Evolutionary conservation across 352 stramenopile genomes (phyloP).

Genomic region (Phytopythium chamaehyphon): DNA sequence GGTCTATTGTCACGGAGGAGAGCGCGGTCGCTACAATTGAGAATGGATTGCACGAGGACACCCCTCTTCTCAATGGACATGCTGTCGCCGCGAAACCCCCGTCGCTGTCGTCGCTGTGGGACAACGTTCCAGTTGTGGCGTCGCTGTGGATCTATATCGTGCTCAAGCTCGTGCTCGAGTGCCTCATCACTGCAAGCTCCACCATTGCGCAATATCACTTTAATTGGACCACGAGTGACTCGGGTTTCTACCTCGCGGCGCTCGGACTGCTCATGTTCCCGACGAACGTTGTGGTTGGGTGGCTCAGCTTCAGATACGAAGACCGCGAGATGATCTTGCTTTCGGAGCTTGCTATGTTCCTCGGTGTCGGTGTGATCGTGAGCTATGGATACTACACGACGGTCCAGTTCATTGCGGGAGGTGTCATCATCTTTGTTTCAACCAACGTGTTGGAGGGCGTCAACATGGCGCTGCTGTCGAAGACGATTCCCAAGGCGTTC

Average conservation of each 20-base stretch:
- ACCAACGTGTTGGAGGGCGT: constrained; percentile 93
- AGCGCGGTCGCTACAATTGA: constrained; percentile 26
- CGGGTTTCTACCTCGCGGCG: constrained; percentile 85
- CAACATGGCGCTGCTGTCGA: constrained; percentile 91
- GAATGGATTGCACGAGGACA: constrained; percentile 27
- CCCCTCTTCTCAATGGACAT: constrained; percentile 30
- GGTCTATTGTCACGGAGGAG: constrained; percentile 21
- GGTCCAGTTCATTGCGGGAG: constrained; percentile 82
- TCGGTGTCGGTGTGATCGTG: constrained; percentile 87
- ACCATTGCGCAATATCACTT: constrained; percentile 90
- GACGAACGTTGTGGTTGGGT: constrained; percentile 88
- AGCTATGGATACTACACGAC: constrained; percentile 83
- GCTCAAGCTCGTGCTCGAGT: constrained; percentile 91
- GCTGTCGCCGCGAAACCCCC: constrained; percentile 11
- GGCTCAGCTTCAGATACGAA: constrained; percentile 87
- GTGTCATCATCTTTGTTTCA: constrained; percentile 90
- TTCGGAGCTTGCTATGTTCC: constrained; percentile 83
- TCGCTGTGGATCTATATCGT: constrained; percentile 89
- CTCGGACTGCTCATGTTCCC: constrained; percentile 91
- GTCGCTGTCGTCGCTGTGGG: constrained; percentile 55
- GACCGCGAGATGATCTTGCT: constrained; percentile 90
- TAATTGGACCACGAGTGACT: constrained; percentile 78
- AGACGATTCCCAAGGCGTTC: constrained; percentile 92
- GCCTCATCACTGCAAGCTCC: constrained; percentile 79
- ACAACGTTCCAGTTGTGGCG: constrained; percentile 72